Evolutionary conservation across 176 grass and related monocot genomes (phyloP).

Genomic region (Hordeum marinum): DNA sequence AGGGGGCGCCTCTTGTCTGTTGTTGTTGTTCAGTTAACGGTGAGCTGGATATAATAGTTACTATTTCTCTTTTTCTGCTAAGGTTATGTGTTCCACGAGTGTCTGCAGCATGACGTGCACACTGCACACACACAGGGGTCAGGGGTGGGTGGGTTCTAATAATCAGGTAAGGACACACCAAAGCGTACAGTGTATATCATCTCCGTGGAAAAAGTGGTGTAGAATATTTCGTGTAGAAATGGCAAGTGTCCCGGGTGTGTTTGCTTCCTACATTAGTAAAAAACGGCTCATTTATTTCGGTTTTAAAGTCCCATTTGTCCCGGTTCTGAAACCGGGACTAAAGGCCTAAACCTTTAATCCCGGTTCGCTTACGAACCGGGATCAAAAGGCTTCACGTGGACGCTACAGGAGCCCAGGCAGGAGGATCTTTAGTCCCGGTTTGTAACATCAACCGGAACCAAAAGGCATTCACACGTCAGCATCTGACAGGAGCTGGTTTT

Average conservation of each 20-base stretch:
- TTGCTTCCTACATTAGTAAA: neutral
- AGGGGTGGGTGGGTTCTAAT: neutral
- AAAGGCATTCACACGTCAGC: no score
- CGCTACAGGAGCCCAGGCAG: no score
- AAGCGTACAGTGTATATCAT: neutral
- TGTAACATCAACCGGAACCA: no score
- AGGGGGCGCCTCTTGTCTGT: neutral
- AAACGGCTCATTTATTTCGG: no score
- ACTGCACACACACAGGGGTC: neutral
- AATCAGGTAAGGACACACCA: neutral
- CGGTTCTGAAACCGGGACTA: no score
- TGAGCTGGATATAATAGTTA: neutral
- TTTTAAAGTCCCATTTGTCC: no score
- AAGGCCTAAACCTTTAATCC: no score
- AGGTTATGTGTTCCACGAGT: neutral
- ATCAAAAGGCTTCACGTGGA: no score
- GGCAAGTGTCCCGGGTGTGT: neutral
- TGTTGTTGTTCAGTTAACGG: neutral
- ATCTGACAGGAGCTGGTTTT: no score
- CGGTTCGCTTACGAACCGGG: no score
- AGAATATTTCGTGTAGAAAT: neutral
- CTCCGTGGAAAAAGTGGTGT: neutral
- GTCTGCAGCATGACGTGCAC: neutral
- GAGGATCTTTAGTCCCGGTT: no score
- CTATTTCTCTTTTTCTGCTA: no score